Conservation (phyloP, 306 rosid genomes). For the Cyclanthera cordifolia region DNA sequence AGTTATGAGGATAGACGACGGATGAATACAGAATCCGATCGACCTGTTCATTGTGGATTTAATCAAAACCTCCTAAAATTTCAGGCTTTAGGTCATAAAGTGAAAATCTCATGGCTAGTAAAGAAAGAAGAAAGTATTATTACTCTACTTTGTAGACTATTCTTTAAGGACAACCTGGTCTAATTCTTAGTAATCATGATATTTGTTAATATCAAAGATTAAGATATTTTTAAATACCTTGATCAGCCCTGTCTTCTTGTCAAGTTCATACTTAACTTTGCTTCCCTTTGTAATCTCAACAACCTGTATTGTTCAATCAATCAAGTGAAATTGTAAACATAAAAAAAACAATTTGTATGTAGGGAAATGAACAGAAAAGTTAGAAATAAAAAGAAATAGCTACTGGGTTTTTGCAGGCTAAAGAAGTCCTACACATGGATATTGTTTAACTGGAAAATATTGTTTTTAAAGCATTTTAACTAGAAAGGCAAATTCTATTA, state of each 20-base stretch:
- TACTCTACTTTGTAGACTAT: background rate
- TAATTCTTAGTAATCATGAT: background rate
- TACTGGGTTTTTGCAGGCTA: background rate
- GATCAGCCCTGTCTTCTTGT: conserved; percentile 90
- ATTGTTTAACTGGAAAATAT: background rate
- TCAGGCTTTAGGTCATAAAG: background rate
- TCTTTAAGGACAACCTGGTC: too few species aligned
- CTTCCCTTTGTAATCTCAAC: conserved; percentile 93
- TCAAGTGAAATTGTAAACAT: conserved; percentile 17
- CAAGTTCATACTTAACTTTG: conserved; percentile 93
- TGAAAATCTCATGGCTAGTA: background rate
- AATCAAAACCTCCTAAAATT: background rate
- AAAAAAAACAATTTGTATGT: background rate
- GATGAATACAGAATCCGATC: conserved; percentile 87
- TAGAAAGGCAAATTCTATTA: background rate
- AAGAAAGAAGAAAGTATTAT: background rate
- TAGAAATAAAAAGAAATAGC: background rate
- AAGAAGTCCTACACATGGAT: background rate
- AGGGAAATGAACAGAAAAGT: background rate
- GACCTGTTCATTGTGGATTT: conserved; percentile 40
- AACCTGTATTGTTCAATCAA: conserved; percentile 42
- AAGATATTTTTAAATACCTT: conserved; percentile 36
- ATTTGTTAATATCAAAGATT: background rate
- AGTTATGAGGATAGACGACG: conserved; percentile 91
- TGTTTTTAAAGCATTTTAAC: background rate